A percentile compares a stretch with the other conserved stretches of the same genome.
phyloP scores from a whole-genome alignment of 208 protist species.

The Leishmania gerbilli region DNA sequence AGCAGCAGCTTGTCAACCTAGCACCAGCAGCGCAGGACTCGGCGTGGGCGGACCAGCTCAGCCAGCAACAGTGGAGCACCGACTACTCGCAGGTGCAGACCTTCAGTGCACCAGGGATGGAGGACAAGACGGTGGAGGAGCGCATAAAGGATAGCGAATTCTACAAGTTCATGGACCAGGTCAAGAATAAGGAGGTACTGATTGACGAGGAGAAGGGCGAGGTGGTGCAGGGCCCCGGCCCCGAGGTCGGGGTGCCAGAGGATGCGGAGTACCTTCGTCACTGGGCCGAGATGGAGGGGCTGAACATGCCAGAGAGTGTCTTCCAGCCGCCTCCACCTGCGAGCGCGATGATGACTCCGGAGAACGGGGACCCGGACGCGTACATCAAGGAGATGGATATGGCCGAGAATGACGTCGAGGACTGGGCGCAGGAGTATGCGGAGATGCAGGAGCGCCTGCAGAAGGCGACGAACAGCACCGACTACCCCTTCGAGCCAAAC shows the following conservation, averaged over 20 bases:
- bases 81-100: constrained; percentile 74
- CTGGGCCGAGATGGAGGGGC: constrained; percentile 46
- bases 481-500: constrained; percentile 90
- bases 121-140: constrained; percentile 57
- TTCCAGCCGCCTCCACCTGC: constrained; percentile 35
- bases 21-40: constrained; percentile 20
- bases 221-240: constrained; percentile 70
- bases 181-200: constrained; percentile 69
- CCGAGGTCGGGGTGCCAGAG: constrained; percentile 50
- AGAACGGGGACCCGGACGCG: constrained; percentile 9
- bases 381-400: constrained; percentile 34
- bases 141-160: constrained; percentile 70
- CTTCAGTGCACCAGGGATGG: constrained; percentile 50
- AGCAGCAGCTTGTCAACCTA: constrained; percentile 21
- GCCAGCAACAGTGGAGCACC: constrained; percentile 67
- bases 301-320: constrained; percentile 51
- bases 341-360: constrained; percentile 7
- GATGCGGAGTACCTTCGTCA: constrained; percentile 67
- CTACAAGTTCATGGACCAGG: constrained; percentile 83
- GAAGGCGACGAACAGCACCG: constrained; percentile 57
- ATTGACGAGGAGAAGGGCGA: constrained; percentile 84
- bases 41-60: constrained; percentile 65
- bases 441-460: constrained; percentile 62
- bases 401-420: constrained; percentile 50
- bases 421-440: constrained; percentile 81